Base-by-base conservation (phyloP, 1,139 yeast genomes). In the Candida mesenterica region DNA sequence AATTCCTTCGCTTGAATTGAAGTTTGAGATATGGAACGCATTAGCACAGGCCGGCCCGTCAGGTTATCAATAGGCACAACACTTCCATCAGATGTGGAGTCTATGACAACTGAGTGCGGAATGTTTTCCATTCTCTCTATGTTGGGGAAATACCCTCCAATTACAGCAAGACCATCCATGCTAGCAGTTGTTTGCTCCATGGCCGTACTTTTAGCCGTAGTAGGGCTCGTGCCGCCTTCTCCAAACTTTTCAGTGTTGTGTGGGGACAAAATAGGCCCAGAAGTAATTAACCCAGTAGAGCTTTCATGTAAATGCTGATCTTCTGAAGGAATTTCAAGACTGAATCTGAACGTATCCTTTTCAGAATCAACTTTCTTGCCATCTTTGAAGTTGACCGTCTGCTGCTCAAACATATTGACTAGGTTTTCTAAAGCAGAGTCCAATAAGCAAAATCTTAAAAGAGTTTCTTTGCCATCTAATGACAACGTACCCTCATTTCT, bases 41-140 rank as follows among this genome's bases (percentile, higher is more conserved):
- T 71, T 40, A 82, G 61, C 15, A 83, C 79, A 1, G 90, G 87
- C 43, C 82, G 65, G 30, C 94, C 94, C 0, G 92, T 83, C 20
- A 72, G 62, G 37, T 77, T 70, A 60, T 83, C 92, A 40, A 83
- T 68, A 1, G 88, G 80, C 5, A 72, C 67, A 33, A 61, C 62
- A 32, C 59, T 63, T 24, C 83, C 85, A 37, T 74, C 75, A 7
- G 75, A 73, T 15, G 75, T 67, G 0, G 77, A 66, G 32, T 78
- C 85, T 24, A 72, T 65, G 3, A 83, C 89, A 57, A 82, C 86
- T 50, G 75, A 76, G 60, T 82, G 92, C 2, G 90, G 90, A 39
- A 69, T 66, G 9, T 9, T 14, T 3, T 28, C 36, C 24, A 23
- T 15, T 4, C 26, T 15, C 5, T 25, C 28, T 5, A n/a, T n/a